Evolutionary conservation across 306 rosid genomes (phyloP), one percentile per base, ranked within the genome.

Genomic region (Ziziphus jujuba): DNA sequence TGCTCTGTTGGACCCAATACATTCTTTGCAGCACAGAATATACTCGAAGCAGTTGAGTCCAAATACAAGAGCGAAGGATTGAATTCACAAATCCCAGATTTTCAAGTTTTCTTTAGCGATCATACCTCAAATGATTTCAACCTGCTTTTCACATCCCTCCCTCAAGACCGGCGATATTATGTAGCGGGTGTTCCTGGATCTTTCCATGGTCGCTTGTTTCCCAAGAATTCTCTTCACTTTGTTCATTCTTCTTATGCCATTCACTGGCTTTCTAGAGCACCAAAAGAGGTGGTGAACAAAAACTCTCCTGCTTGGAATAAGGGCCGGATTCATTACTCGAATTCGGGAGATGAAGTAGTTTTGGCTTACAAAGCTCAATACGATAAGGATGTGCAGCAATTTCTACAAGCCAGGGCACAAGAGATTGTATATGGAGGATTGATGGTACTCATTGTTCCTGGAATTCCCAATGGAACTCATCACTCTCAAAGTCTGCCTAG

Each of bases 291-390:
- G 16, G 10, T 12, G 61, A 66, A 73, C 67, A 43, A 52, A 6
- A 50, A 15, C 73, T 74, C 73, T 19, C 73, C 73, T n/a, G 77
- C 72, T 34, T 73, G 70, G 66, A 75, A 75, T 48, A 63, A 75
- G 50, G 71, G 80, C 13, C 56, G 60, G 43, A 54, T 64, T 17
- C 69, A 71, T 15, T 71, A 71, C 31, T 28, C 62, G 0, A 70
- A 53, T 40, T 35, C 80, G 2, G 6, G 67, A 4, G n/a, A 20
- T 16, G 47, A 70, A 19, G 67, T 49, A n/a, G 38, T 34, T 0
- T 23, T 64, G 56, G 72, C 80, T 15, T 76, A 56, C 8, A 35
- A 45, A 31, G 31, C 53, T 63, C 80, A 76, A 51, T 70, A 33
- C 24, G 72, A 16, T 4, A 34, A 44, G 24, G 80, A 76, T 67